phyloP scores from a whole-genome alignment of 495 filamentous ascomycete genomes.

The Neurospora terricola region DNA sequence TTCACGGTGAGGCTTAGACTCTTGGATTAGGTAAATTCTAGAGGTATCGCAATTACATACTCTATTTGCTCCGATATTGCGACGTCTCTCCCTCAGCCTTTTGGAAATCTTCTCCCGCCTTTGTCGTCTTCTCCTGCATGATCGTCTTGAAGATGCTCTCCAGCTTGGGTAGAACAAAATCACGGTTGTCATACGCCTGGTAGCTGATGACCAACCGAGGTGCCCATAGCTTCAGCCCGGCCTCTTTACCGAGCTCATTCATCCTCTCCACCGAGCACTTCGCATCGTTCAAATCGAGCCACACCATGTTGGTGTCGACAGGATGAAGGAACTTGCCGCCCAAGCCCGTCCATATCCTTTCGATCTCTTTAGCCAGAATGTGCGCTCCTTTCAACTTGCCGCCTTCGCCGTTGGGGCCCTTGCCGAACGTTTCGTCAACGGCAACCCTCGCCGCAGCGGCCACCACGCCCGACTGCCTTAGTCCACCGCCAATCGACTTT shows the following conservation, averaged over 20 bases:
- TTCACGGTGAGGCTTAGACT: not conserved
- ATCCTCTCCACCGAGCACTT: constrained; percentile 36
- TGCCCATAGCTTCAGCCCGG: constrained; percentile 43
- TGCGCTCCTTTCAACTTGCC: constrained; percentile 58
- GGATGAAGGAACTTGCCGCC: constrained; percentile 51
- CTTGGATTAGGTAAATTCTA: not conserved
- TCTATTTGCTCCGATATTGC: constrained; percentile 13
- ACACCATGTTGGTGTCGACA: constrained; percentile 90
- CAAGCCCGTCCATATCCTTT: constrained; percentile 49
- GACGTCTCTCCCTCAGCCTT: constrained; percentile 8
- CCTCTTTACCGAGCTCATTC: constrained; percentile 37
- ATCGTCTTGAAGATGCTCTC: constrained; percentile 38
- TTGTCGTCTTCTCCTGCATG: constrained; percentile 11
- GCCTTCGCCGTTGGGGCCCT: constrained; percentile 46
- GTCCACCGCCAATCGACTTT: constrained; percentile 76
- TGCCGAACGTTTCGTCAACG: constrained; percentile 60
- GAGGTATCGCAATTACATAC: not conserved
- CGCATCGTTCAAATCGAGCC: constrained; percentile 61
- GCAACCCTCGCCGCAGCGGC: constrained; percentile 50
- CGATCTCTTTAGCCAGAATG: constrained; percentile 53
- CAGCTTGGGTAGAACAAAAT: constrained; percentile 40
- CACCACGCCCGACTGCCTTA: constrained; percentile 58
- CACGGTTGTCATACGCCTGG: constrained; percentile 42
- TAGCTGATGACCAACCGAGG: constrained; percentile 55
- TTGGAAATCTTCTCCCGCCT: not conserved